These are phyloP conservation scores for Copromyces sp. DNA, from an alignment of 495 filamentous ascomycete species.

Conservation along the genomic window DNA sequence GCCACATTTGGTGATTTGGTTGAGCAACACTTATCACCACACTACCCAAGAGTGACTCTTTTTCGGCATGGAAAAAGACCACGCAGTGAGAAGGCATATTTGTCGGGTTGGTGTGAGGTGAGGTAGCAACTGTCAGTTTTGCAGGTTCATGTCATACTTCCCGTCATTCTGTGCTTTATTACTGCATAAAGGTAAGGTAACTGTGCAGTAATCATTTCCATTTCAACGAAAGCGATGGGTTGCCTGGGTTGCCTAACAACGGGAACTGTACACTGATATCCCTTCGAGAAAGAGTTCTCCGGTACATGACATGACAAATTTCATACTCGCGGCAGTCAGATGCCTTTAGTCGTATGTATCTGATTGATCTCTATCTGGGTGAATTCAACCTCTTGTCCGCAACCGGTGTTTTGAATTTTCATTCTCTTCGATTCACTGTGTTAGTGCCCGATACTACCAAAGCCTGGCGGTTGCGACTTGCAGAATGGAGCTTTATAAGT, in stretches of 20 bases:
- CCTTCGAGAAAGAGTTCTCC: neutral
- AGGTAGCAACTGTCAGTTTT: neutral
- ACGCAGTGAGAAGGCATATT: neutral
- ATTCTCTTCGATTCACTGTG: neutral
- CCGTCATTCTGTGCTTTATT: neutral
- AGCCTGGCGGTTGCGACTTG: neutral
- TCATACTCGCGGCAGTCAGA: neutral
- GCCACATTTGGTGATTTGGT: neutral
- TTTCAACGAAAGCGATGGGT: neutral
- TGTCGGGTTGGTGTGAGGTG: neutral
- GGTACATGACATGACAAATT: neutral
- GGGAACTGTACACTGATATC: neutral
- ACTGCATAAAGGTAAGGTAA: neutral
- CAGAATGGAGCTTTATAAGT: neutral
- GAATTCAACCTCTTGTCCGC: neutral
- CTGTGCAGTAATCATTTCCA: neutral
- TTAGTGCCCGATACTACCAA: neutral
- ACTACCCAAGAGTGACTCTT: neutral
- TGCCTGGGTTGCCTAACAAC: neutral
- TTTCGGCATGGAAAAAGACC: neutral
- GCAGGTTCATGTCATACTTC: neutral
- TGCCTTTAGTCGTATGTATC: neutral
- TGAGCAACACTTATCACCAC: neutral
- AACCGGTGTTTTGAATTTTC: neutral
- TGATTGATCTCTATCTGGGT: neutral